Percentiles rank a stretch among this genome's conserved stretches.
These are phyloP conservation scores for Annona squamosa DNA, from an alignment of 164 flowering plant genomes.

Conservation along the genomic window DNA sequence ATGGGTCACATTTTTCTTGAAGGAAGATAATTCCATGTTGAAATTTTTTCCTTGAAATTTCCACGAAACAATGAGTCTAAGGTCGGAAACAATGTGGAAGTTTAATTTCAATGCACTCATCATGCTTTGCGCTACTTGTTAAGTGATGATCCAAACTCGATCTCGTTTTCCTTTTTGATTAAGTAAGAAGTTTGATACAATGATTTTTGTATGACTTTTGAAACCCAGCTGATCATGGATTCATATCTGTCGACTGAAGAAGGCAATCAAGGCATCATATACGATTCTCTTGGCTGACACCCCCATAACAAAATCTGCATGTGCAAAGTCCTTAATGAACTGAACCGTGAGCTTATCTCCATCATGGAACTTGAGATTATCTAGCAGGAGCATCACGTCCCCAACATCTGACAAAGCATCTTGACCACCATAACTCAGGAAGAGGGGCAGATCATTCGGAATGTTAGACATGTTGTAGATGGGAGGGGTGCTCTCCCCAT, in stretches of 20 bases:
- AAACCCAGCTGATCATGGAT: background rate
- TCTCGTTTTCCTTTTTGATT: too few relatives aligned
- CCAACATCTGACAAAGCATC: constrained; percentile 49
- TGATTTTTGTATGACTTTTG: background rate
- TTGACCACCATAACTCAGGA: constrained; percentile 66
- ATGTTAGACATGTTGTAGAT: constrained; percentile 55
- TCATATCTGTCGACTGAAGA: constrained; percentile 32
- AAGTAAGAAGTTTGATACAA: too few relatives aligned
- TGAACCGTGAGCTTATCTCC: constrained; percentile 46
- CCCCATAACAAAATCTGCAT: constrained; percentile 67
- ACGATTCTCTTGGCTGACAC: constrained; percentile 49
- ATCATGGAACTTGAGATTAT: constrained; percentile 51
- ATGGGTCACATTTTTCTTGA: too few relatives aligned
- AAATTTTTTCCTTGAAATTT: too few relatives aligned
- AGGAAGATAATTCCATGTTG: too few relatives aligned
- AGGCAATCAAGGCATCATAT: constrained; percentile 39
- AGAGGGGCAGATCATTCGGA: constrained; percentile 50
- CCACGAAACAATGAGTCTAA: too few relatives aligned
- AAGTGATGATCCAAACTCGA: too few relatives aligned
- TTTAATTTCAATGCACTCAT: too few relatives aligned
- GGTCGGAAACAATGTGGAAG: too few relatives aligned
- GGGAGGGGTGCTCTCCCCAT: constrained; percentile 47
- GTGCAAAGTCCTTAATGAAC: constrained; percentile 51
- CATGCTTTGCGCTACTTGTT: too few relatives aligned
- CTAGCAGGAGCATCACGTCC: constrained; percentile 47